Percentiles rank a stretch among this genome's conserved stretches.
These are phyloP conservation scores for Dioscorea cayenensis DNA, from an alignment of 116 monocot species.

Conservation along the genomic window DNA sequence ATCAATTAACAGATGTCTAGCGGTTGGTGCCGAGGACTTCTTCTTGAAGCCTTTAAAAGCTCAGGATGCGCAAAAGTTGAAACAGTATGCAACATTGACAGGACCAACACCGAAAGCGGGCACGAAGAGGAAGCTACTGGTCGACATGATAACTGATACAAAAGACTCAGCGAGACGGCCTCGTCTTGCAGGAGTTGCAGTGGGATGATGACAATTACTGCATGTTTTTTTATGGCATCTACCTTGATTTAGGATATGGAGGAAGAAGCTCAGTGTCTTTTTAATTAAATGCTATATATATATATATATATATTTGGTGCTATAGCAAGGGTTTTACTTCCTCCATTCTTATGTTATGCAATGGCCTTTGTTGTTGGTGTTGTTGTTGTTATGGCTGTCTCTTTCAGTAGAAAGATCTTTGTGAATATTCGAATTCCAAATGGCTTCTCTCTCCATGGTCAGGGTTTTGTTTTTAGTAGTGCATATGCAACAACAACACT, in stretches of 20 bases:
- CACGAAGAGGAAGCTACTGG: conserved; percentile 40
- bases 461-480: too few species aligned
- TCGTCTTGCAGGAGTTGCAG: conserved; percentile 36
- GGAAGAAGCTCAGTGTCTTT: too few species aligned
- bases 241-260: background rate
- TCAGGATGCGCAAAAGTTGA: conserved; percentile 34
- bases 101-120: conserved; percentile 14
- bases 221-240: too few species aligned
- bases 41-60: conserved; percentile 60
- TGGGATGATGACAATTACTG: conserved; percentile 11
- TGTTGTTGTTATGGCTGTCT: background rate
- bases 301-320: too few species aligned
- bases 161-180: conserved; percentile 23
- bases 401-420: background rate
- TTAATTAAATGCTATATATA: too few species aligned
- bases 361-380: background rate
- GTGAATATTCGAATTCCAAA: background rate
- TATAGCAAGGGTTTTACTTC: too few species aligned
- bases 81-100: conserved; percentile 16
- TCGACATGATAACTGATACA: conserved; percentile 25
- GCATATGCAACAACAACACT: too few species aligned
- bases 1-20: conserved; percentile 33
- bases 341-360: background rate
- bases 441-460: too few species aligned
- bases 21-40: conserved; percentile 67